Evolutionary conservation across 768 basidiomycete genomes (phyloP).

Genomic region (Lactifluus hygrophoroides): DNA sequence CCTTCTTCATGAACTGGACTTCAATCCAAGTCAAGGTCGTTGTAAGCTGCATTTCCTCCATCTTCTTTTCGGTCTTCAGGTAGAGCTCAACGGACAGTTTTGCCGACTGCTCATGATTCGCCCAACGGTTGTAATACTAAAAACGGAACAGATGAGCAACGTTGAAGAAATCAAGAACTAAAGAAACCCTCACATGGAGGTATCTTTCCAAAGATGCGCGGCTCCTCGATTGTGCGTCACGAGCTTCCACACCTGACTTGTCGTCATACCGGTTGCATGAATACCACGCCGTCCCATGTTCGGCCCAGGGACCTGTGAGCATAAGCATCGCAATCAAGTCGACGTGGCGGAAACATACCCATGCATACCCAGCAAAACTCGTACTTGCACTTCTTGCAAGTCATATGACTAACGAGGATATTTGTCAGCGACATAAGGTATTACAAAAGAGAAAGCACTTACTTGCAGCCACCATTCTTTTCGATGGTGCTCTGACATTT

Average conservation of each 20-base stretch:
- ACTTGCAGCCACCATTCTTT: constrained; percentile 99
- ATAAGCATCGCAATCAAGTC: constrained; percentile 28
- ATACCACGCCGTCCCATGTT: constrained; percentile 97
- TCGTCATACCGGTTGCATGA: constrained; percentile 98
- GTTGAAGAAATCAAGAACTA: not conserved
- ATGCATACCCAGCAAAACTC: constrained; percentile 99
- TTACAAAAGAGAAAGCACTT: constrained; percentile 30
- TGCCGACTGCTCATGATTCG: constrained; percentile 99
- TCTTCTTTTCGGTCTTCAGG: constrained; percentile 97
- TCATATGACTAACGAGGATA: constrained; percentile 76
- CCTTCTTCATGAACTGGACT: constrained; percentile 98
- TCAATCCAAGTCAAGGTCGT: constrained; percentile 96
- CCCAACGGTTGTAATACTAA: constrained; percentile 99
- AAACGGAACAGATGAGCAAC: constrained; percentile 4
- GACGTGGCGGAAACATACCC: constrained; percentile 42
- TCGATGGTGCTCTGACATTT: constrained; percentile 98
- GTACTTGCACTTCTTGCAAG: constrained; percentile 98
- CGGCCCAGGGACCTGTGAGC: constrained; percentile 79
- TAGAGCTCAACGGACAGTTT: constrained; percentile 91
- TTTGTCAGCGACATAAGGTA: constrained; percentile 15
- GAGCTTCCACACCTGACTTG: constrained; percentile 76
- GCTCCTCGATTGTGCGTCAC: constrained; percentile 85
- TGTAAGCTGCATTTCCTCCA: constrained; percentile 98
- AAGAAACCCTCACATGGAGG: constrained; percentile 61
- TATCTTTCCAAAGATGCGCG: constrained; percentile 92